phyloP scores from a whole-genome alignment of 306 rosid genomes.

The Quercus engelmannii region DNA sequence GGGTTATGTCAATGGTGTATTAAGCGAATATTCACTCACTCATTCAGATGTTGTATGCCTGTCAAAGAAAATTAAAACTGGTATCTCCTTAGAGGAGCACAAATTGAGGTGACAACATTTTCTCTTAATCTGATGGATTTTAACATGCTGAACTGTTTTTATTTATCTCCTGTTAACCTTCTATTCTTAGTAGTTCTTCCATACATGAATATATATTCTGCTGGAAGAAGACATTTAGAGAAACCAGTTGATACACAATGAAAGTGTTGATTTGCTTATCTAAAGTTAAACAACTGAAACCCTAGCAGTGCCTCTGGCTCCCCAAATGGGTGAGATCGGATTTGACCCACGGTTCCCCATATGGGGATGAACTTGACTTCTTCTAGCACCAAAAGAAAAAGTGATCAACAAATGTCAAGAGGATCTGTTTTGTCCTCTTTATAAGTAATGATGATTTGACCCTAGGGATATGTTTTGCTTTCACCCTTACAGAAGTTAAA shows the following conservation, averaged over 20 bases:
- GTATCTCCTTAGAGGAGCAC: constrained; percentile 72
- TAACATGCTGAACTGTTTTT: background rate
- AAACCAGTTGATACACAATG: background rate
- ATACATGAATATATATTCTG: background rate
- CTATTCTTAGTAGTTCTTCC: background rate
- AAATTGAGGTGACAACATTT: constrained; percentile 60
- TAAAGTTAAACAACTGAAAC: background rate
- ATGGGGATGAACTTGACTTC: too few species aligned
- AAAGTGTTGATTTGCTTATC: background rate
- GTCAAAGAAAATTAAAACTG: constrained; percentile 74
- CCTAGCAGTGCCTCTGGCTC: too few species aligned
- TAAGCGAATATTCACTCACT: constrained; percentile 68
- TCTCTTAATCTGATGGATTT: background rate
- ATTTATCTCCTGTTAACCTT: background rate
- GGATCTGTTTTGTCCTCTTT: background rate
- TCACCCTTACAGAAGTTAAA: background rate
- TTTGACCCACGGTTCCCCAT: too few species aligned
- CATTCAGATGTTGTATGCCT: constrained; percentile 85
- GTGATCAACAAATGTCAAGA: background rate
- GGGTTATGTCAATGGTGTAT: constrained; percentile 76
- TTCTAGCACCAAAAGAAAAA: too few species aligned
- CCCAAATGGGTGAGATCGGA: too few species aligned
- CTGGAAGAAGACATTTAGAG: too few species aligned
- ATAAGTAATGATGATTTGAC: background rate
- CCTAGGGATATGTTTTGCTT: background rate